phyloP scores from a whole-genome alignment of 208 protist species.

The Tetramitus jugosus region DNA sequence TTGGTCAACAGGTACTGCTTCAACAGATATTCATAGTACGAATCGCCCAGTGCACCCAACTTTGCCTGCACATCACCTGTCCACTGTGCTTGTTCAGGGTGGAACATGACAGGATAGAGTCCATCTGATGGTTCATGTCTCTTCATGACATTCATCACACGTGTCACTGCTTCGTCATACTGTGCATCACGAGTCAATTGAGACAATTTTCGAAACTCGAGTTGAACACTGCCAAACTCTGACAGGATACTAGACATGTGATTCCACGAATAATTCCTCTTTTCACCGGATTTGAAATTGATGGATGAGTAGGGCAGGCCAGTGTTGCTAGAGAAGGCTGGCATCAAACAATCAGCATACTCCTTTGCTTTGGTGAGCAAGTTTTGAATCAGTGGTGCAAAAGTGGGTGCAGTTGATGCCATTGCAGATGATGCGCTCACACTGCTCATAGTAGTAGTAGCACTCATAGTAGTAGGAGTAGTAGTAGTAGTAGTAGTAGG shows the following conservation, averaged over 20 bases:
- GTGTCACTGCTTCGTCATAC: neutral
- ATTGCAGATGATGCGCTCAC: too few relatives aligned
- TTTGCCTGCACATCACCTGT: neutral
- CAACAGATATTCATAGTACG: constrained; percentile 48
- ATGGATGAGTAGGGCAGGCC: constrained; percentile 28
- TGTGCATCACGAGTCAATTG: neutral
- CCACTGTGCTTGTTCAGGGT: neutral
- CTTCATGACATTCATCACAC: neutral
- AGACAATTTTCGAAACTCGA: constrained; percentile 8
- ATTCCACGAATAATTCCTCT: neutral
- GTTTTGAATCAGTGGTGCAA: too few relatives aligned
- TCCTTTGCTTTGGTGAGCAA: constrained; percentile 45
- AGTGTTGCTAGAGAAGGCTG: constrained; percentile 37
- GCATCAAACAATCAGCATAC: constrained; percentile 41
- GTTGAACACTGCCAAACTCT: constrained; percentile 4
- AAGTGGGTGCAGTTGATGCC: too few relatives aligned
- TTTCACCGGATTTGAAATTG: neutral
- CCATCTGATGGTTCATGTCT: neutral
- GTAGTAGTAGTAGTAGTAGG: too few relatives aligned
- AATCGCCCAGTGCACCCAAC: constrained; percentile 43
- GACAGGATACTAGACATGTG: neutral
- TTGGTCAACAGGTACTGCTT: constrained; percentile 13
- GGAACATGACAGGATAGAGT: too few relatives aligned
- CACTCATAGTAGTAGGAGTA: too few relatives aligned
- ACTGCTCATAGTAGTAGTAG: too few relatives aligned